These are phyloP conservation scores for Streptanthus diversifolius DNA, from an alignment of 345 rosid species.

Conservation along the genomic window DNA sequence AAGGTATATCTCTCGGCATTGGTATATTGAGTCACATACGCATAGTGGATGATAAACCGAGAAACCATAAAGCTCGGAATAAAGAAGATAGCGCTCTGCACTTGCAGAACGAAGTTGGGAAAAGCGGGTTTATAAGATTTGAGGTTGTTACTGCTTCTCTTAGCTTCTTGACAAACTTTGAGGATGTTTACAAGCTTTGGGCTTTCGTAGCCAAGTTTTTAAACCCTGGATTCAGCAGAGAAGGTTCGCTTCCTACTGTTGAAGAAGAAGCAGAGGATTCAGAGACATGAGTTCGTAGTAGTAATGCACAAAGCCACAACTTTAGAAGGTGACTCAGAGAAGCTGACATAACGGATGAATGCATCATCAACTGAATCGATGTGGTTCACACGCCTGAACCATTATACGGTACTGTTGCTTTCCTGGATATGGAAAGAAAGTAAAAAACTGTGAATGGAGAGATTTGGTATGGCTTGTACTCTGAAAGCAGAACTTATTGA, in stretches of 20 bases:
- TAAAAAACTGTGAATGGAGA: background rate
- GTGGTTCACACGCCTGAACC: conserved; percentile 3
- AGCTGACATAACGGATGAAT: conserved; percentile 15
- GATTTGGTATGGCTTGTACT: conserved; percentile 22
- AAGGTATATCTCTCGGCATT: conserved; percentile 75
- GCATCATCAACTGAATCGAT: conserved; percentile 1
- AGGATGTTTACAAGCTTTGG: conserved; percentile 95
- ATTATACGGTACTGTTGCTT: background rate
- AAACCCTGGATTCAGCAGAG: conserved; percentile 61
- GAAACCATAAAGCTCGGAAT: conserved; percentile 51
- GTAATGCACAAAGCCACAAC: background rate
- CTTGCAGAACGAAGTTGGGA: conserved; percentile 67
- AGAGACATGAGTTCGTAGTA: conserved; percentile 43
- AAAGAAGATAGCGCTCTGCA: conserved; percentile 55
- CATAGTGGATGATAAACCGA: conserved; percentile 54
- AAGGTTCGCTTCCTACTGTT: conserved; percentile 67
- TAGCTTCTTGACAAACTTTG: conserved; percentile 86
- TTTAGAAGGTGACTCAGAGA: conserved; percentile 14
- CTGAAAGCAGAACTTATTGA: conserved; percentile 6
- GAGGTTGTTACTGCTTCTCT: conserved; percentile 96
- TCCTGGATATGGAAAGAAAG: background rate
- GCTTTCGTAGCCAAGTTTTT: conserved; percentile 82
- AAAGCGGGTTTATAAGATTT: conserved; percentile 62
- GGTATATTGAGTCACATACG: conserved; percentile 89
- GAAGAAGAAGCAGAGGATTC: conserved; percentile 42